Evolutionary conservation across 2,329 filamentous ascomycete genomes (phyloP), one percentile per base, ranked within the genome.

Genomic region (Cladosporium sp.): DNA sequence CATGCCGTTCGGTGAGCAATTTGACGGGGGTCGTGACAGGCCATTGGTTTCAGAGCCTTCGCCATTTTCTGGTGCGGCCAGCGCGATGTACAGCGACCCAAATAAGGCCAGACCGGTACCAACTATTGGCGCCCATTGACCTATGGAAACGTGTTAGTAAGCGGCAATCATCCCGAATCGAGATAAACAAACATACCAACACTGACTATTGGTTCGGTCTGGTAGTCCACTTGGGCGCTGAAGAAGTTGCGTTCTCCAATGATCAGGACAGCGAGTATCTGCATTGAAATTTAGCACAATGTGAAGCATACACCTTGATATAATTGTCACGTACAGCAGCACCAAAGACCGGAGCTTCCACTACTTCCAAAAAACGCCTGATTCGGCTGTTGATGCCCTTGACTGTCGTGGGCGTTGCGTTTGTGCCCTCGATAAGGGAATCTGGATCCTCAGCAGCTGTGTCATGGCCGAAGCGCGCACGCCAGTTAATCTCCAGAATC

Each of bases 161-260:
- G 5, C 2, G 49, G 54, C 12, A 36, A 12, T 5, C 0, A 54
- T n/a, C 15, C 10, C 2, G 66, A 4, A 14, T n/a, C 4, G n/a
- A 26, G 60, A 63, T 59, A 28, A n/a, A 12, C 4, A 32, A 18
- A 54, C 82, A 69, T 76, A 87, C 86, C 87, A 59, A 90, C 81
- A 68, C 84, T 88, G 5, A 80, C 79, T 62, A 90, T 85, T 0
- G 87, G 86, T 67, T 91, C 88, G 0, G 86, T 89, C 67, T 88
- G 81, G 66, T 85, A 88, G 0, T 68, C 70, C 3, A 90, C 79
- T 65, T 84, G 85, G 0, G 64, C 24, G 58, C 85, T 89, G 70
- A 82, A 90, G 69, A 90, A 87, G 69, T 91, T 90, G 36, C 80
- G 80, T 75, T 90, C 88, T 0, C 88, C 88, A 0, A 87, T 75